Base-by-base conservation (phyloP, 2,329 filamentous ascomycete species). In the Aspergillus phoenicis region DNA sequence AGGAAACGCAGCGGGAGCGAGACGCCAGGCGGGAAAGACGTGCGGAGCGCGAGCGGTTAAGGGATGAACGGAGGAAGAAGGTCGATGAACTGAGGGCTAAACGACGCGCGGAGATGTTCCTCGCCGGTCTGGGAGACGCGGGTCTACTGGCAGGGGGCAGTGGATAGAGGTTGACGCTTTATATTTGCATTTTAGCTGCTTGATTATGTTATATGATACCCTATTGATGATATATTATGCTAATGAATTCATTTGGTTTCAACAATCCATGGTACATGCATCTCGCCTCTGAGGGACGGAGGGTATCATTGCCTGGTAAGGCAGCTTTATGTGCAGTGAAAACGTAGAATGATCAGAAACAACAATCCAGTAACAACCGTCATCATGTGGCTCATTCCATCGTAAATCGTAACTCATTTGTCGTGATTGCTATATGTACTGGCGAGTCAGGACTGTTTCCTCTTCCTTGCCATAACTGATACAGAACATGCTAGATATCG, bases 61-160 rank as follows among this genome's bases (percentile, higher is more conserved):
- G 91, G 66, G 89, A 91, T 63, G 78, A 82, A 65, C 76, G 82
- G 81, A 78, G 78, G 67, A 80, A 70, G 62, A 75, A 78, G 66
- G 78, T 83, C 62, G 72, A 77, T 55, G 81, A 82, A 71, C 77
- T 83, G 68, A 79, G 85, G 72, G 85, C 85, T 30, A 88, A 87
- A 76, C 88, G 86, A 69, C 83, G 89, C 75, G 90, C 91, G 36
- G 89, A 91, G 68, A 85, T 79, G 64, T 95, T 95, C 74, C 74
- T 96, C 68, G 85, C 88, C 57, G 84, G 84, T 15, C 73, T 82
- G 52, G 79, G 73, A 2, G 76, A 74, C 52, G 72, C 79, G 43
- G 77, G 63, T n/a, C 55, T 57, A 49, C 60, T 52, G 15, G 17
- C 26, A 30, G 26, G 39, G 53, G 60, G 10, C 52, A 56, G 26